Evolutionary conservation across 2,329 filamentous ascomycete genomes (phyloP).

Genomic region (Fusarium multiceps): DNA sequence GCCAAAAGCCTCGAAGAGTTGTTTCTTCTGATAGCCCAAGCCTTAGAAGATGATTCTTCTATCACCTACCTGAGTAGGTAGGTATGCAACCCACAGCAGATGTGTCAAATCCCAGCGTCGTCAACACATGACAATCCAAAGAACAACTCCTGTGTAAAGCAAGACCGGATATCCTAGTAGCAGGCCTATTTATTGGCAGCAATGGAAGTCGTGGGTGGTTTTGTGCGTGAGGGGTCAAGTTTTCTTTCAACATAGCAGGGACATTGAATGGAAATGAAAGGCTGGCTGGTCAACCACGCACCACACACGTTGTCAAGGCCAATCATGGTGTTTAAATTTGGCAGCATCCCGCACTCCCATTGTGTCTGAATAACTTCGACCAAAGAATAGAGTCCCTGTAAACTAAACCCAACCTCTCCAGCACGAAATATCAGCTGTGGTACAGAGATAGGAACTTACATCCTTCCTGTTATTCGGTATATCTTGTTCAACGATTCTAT

Average conservation of each 20-base stretch:
- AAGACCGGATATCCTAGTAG: neutral
- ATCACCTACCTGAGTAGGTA: neutral
- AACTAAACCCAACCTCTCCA: neutral
- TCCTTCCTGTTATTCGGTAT: neutral
- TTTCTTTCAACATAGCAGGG: neutral
- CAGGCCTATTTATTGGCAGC: neutral
- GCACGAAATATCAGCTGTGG: neutral
- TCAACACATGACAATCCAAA: neutral
- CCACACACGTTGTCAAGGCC: too few species aligned
- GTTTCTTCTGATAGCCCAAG: slow-evolving; percentile 75
- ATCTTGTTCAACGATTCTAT: neutral
- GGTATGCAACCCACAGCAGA: neutral
- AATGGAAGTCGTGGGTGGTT: neutral
- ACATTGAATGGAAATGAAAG: too few species aligned
- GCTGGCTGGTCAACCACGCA: neutral
- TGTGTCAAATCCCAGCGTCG: neutral
- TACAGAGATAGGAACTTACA: neutral
- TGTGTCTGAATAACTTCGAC: neutral
- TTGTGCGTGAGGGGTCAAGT: neutral
- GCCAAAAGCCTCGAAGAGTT: slow-evolving; percentile 84
- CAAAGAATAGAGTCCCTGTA: neutral
- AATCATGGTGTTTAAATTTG: neutral
- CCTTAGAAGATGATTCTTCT: neutral
- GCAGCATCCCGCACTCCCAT: neutral
- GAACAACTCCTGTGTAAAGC: neutral